These are phyloP conservation scores for Saccharomycopsis synnaedendra DNA, from an alignment of 805 yeast species.

Conservation along the genomic window DNA sequence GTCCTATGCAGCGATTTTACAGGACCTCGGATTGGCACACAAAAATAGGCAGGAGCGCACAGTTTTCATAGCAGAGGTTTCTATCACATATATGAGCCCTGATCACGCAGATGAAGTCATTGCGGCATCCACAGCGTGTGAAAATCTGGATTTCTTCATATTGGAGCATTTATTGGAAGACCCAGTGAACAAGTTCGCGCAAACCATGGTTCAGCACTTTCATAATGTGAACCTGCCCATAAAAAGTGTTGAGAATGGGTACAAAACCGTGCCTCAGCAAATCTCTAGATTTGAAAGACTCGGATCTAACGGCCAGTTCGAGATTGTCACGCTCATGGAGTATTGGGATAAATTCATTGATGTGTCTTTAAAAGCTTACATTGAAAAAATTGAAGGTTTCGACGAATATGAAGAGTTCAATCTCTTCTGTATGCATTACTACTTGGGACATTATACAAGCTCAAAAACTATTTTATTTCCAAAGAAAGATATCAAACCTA, in stretches of 20 bases:
- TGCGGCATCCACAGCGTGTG: slow-evolving; percentile 29
- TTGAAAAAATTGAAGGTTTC: slow-evolving; percentile 50
- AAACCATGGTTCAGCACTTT: slow-evolving; percentile 67
- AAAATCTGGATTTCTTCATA: slow-evolving; percentile 47
- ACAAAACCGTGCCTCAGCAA: slow-evolving; percentile 43
- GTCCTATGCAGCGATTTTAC: slow-evolving; percentile 24
- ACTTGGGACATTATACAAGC: slow-evolving; percentile 54
- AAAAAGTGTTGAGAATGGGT: slow-evolving; percentile 42
- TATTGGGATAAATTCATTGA: slow-evolving; percentile 44
- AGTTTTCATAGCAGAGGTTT: slow-evolving; percentile 72
- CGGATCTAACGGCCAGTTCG: slow-evolving; percentile 24
- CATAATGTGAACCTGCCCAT: slow-evolving; percentile 54
- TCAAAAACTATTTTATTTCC: neutral
- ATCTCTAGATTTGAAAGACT: slow-evolving; percentile 31
- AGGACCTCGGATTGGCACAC: slow-evolving; percentile 18
- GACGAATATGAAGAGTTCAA: slow-evolving; percentile 82
- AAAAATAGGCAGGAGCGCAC: slow-evolving; percentile 18
- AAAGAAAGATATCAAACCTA: slow-evolving; percentile 5
- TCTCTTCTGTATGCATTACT: slow-evolving; percentile 64
- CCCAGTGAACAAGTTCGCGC: slow-evolving; percentile 51
- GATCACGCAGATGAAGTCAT: slow-evolving; percentile 54
- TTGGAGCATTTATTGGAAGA: slow-evolving; percentile 63
- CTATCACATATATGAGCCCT: slow-evolving; percentile 69
- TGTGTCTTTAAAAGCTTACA: slow-evolving; percentile 25
- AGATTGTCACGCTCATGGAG: slow-evolving; percentile 41